phyloP scores from a whole-genome alignment of 1,284 basidiomycete species.

The Puccinia triticina region DNA sequence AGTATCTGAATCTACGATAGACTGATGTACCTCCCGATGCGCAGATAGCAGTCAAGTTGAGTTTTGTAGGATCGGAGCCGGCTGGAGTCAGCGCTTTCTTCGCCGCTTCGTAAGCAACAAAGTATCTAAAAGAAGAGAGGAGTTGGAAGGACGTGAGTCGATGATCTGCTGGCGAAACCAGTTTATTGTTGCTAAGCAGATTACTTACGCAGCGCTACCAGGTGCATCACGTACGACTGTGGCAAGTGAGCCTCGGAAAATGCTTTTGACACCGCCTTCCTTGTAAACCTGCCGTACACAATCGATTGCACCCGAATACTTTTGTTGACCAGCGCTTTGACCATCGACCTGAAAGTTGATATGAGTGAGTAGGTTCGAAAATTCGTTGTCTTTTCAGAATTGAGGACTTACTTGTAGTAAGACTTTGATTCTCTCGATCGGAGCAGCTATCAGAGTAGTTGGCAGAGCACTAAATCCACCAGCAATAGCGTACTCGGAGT shows the following conservation, averaged over 20 bases:
- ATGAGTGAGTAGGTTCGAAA: not conserved
- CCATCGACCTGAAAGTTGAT: conserved; percentile 45
- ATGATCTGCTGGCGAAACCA: not conserved
- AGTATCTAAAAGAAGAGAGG: conserved; percentile 70
- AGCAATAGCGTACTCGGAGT: conserved; percentile 82
- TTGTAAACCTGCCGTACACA: conserved; percentile 88
- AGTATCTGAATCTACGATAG: not conserved
- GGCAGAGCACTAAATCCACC: conserved; percentile 95
- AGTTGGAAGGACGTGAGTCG: not conserved
- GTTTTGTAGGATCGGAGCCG: conserved; percentile 73
- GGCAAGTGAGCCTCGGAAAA: conserved; percentile 89
- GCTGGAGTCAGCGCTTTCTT: conserved; percentile 85
- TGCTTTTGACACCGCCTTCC: conserved; percentile 88
- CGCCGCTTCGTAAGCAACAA: conserved; percentile 92
- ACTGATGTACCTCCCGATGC: conserved; percentile 70
- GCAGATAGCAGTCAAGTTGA: conserved; percentile 86
- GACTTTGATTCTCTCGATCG: conserved; percentile 96
- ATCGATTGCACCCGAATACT: conserved; percentile 90
- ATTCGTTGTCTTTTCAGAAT: not conserved
- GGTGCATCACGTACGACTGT: conserved; percentile 94
- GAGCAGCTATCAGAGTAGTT: conserved; percentile 86
- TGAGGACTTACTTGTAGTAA: conserved; percentile 72
- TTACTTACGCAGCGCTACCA: conserved; percentile 85
- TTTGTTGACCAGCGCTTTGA: conserved; percentile 64
- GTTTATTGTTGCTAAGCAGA: conserved; percentile 6